Conservation (phyloP, 305 asterid species). For the Plantago rigida region DNA sequence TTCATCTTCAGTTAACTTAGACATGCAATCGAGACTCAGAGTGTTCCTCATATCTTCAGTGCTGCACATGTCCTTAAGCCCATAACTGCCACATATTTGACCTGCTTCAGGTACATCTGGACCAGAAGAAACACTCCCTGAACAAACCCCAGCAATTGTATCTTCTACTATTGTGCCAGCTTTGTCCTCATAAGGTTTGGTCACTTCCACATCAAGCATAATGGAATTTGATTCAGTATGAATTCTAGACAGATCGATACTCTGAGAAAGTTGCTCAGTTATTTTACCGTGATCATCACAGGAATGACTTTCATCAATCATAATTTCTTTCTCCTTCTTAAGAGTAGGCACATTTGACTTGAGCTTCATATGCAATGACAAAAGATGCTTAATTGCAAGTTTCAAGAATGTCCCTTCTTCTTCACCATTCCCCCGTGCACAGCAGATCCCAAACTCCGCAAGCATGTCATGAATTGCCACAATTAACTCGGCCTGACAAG, state of each 20-base stretch:
- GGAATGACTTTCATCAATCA: conserved; percentile 32
- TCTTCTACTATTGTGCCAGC: conserved; percentile 28
- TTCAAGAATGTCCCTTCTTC: conserved; percentile 83
- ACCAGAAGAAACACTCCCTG: conserved; percentile 35
- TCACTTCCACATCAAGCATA: conserved; percentile 37
- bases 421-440: conserved; percentile 73
- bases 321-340: conserved; percentile 44
- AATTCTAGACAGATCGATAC: conserved; percentile 28
- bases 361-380: conserved; percentile 87
- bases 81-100: conserved; percentile 34
- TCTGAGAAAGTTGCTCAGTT: conserved; percentile 36
- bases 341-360: conserved; percentile 43
- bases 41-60: conserved; percentile 35
- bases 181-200: conserved; percentile 33
- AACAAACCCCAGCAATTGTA: conserved; percentile 33
- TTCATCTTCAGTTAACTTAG: conserved; percentile 65
- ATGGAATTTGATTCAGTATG: conserved; percentile 30
- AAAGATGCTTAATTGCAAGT: conserved; percentile 87
- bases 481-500: conserved; percentile 67
- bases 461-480: conserved; percentile 94
- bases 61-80: conserved; percentile 32
- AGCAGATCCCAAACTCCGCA: conserved; percentile 95
- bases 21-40: conserved; percentile 34
- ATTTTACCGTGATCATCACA: conserved; percentile 37
- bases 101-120: conserved; percentile 34